phyloP scores from a whole-genome alignment of 495 filamentous ascomycete species.

The Viridothelium virens region DNA sequence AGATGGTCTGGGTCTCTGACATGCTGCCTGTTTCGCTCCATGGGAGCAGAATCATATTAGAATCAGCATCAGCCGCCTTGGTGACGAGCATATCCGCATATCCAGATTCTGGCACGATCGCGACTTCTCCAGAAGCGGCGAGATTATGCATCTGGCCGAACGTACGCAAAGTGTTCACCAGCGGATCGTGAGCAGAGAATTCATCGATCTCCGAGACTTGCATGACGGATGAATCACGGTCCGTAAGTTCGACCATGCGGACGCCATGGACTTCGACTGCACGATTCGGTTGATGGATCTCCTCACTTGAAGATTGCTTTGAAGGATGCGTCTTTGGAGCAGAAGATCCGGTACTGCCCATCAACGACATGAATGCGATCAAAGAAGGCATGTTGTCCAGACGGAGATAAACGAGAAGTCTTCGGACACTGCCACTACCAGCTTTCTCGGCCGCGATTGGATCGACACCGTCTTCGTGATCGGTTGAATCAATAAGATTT shows the following conservation, averaged over 20 bases:
- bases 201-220: conserved; percentile 78
- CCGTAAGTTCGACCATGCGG: conserved; percentile 78
- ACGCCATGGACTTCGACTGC: conserved; percentile 77
- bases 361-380: conserved; percentile 73
- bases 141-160: conserved; percentile 82
- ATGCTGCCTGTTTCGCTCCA: conserved; percentile 82
- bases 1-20: conserved; percentile 44
- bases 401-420: conserved; percentile 65
- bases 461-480: conserved; percentile 22
- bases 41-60: conserved; percentile 79
- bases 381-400: conserved; percentile 82
- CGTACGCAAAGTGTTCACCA: conserved; percentile 84
- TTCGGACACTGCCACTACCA: conserved; percentile 36
- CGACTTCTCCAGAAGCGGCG: conserved; percentile 70
- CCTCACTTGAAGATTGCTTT: conserved; percentile 10
- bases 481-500: conserved; percentile 38
- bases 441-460: conserved; percentile 35
- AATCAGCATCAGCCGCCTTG: conserved; percentile 57
- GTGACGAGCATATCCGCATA: conserved; percentile 69
- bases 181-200: conserved; percentile 68
- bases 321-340: conserved; percentile 25
- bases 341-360: conserved; percentile 43
- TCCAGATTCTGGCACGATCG: conserved; percentile 64
- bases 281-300: conserved; percentile 31
- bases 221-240: conserved; percentile 94